Evolutionary conservation across 257 asterid species (phyloP).

Genomic region (Rhazya stricta): DNA sequence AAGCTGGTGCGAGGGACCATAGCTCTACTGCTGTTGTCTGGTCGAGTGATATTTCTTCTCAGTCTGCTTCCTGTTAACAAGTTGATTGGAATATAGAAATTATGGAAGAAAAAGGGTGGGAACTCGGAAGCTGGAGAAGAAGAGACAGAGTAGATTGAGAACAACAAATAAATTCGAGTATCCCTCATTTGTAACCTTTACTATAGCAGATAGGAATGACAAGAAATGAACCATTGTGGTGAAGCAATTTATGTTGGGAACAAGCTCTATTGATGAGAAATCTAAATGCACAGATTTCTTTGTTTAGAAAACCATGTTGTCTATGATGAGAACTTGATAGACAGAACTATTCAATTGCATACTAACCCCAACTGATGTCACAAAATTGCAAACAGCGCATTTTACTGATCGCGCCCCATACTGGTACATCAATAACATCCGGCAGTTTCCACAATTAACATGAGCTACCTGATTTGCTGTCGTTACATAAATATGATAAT

Average conservation of each 20-base stretch:
- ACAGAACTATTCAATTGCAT: slow-evolving; percentile 4
- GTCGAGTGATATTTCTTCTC: too few species aligned
- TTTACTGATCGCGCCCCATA: slow-evolving; percentile 50
- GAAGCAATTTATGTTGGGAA: too few species aligned
- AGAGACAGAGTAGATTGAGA: neutral
- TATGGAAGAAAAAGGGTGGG: neutral
- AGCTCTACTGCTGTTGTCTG: too few species aligned
- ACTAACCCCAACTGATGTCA: slow-evolving; percentile 46
- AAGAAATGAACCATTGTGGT: neutral
- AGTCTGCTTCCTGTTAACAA: too few species aligned
- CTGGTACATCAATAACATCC: slow-evolving; percentile 48
- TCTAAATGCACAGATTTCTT: too few species aligned
- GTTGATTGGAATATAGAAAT: neutral
- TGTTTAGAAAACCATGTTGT: too few species aligned
- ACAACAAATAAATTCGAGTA: neutral
- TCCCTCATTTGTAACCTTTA: neutral
- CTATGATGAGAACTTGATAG: too few species aligned
- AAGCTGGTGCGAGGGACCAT: too few species aligned
- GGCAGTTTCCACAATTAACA: slow-evolving; percentile 52
- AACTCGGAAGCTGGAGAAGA: neutral
- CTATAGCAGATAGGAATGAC: neutral
- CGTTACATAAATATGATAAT: slow-evolving; percentile 1
- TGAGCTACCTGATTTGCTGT: slow-evolving; percentile 63
- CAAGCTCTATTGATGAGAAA: neutral
- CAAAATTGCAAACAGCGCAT: slow-evolving; percentile 58